Percentiles rank a stretch among this genome's conserved stretches.
Conservation (phyloP, 208 protist species). For the Trypanosoma scelopori region DNA sequence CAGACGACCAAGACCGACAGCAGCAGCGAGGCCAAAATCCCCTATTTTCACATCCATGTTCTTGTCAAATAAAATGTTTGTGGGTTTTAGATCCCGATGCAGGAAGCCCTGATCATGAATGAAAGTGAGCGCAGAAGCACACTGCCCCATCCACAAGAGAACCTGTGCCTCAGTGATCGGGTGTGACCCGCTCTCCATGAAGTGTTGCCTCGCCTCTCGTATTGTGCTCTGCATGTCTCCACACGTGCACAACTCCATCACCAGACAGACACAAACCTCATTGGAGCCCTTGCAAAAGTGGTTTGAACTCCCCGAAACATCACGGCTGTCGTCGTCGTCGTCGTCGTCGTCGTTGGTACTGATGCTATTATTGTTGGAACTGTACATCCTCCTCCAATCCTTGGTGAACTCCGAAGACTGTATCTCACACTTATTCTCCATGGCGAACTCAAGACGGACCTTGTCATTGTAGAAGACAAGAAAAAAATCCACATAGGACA, state of each 20-base stretch:
- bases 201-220: conserved; percentile 47
- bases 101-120: conserved; percentile 85
- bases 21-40: conserved; percentile 87
- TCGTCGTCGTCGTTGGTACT: neutral
- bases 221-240: conserved; percentile 75
- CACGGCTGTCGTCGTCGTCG: neutral
- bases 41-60: conserved; percentile 77
- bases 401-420: conserved; percentile 6
- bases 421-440: conserved; percentile 2
- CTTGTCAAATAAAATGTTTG: conserved; percentile 89
- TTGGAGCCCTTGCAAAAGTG: conserved; percentile 1
- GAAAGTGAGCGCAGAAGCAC: conserved; percentile 65
- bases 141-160: conserved; percentile 81
- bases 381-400: conserved; percentile 25
- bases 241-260: conserved; percentile 85
- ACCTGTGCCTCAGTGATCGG: conserved; percentile 57
- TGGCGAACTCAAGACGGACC: conserved; percentile 48
- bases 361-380: conserved; percentile 13
- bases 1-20: conserved; percentile 54
- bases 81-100: conserved; percentile 90
- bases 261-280: conserved; percentile 67
- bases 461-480: conserved; percentile 73
- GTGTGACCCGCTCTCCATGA: conserved; percentile 74
- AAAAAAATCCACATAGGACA: conserved; percentile 89
- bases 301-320: neutral